Percentiles rank a stretch among this genome's conserved stretches.
Evolutionary conservation across 169 alveolate genomes (phyloP).

Genomic region (Eimeria zaria): DNA sequence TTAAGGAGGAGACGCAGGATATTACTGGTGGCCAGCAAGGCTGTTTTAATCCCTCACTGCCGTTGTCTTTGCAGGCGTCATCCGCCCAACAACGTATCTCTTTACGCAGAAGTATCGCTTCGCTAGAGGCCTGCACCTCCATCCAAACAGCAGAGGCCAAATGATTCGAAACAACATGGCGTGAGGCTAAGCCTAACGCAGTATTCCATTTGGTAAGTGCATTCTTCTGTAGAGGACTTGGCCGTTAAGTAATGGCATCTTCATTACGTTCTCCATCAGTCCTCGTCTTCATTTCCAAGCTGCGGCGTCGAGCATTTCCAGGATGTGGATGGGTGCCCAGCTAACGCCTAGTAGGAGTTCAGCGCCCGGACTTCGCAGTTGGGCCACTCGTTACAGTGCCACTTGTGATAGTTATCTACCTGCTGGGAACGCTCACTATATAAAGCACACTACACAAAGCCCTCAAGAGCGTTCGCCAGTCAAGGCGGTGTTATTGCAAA

Average conservation of each 20-base stretch:
- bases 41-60: background rate
- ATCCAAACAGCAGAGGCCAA: background rate
- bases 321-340: background rate
- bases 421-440: background rate
- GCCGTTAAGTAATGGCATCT: background rate
- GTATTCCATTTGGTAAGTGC: background rate
- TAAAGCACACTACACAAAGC: background rate
- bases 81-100: background rate
- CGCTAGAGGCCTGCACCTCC: background rate
- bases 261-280: background rate
- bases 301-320: background rate
- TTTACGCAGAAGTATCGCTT: background rate
- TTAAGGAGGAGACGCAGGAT: background rate
- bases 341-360: background rate
- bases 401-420: background rate
- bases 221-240: background rate
- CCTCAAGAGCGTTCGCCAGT: background rate
- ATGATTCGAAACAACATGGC: background rate
- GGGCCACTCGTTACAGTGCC: background rate
- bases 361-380: background rate
- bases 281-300: background rate
- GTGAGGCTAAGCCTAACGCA: background rate
- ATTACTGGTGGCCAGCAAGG: background rate
- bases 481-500: background rate
- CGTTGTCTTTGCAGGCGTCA: background rate